phyloP scores from a whole-genome alignment of 2,329 filamentous ascomycete genomes.

The Colletotrichum navitas region DNA sequence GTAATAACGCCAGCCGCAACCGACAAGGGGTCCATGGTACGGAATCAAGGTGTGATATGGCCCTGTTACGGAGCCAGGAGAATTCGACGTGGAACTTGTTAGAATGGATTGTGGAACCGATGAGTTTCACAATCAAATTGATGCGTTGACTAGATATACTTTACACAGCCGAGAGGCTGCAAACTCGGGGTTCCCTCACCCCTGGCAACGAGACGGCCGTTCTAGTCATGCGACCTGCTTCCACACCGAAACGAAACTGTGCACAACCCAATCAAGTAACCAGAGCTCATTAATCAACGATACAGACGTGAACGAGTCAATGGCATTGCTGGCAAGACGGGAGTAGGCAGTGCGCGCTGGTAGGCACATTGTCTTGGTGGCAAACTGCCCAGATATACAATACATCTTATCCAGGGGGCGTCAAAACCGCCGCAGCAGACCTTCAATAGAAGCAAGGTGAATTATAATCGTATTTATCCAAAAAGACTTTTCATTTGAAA shows the following conservation, averaged over 20 bases:
- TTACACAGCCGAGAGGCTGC: neutral
- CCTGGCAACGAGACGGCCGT: neutral
- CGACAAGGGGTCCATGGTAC: neutral
- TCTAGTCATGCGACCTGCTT: neutral
- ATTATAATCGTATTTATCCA: too few species aligned
- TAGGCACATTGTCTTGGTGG: too few species aligned
- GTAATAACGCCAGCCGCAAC: too few species aligned
- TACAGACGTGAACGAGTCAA: neutral
- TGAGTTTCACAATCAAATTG: neutral
- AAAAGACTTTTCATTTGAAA: too few species aligned
- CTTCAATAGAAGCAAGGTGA: too few species aligned
- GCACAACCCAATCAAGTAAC: neutral
- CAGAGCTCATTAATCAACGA: neutral
- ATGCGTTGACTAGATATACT: neutral
- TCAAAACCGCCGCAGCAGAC: too few species aligned
- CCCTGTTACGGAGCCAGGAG: neutral
- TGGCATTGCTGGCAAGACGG: neutral
- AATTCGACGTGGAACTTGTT: neutral
- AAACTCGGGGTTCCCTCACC: neutral
- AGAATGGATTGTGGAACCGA: neutral
- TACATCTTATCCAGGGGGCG: too few species aligned
- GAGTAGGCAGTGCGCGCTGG: neutral
- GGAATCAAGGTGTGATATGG: neutral
- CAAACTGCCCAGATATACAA: too few species aligned
- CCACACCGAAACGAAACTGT: neutral